A percentile compares a stretch with the other conserved stretches of the same genome.
phyloP scores from a whole-genome alignment of 331 rosid species.

The Malus hybrid region DNA sequence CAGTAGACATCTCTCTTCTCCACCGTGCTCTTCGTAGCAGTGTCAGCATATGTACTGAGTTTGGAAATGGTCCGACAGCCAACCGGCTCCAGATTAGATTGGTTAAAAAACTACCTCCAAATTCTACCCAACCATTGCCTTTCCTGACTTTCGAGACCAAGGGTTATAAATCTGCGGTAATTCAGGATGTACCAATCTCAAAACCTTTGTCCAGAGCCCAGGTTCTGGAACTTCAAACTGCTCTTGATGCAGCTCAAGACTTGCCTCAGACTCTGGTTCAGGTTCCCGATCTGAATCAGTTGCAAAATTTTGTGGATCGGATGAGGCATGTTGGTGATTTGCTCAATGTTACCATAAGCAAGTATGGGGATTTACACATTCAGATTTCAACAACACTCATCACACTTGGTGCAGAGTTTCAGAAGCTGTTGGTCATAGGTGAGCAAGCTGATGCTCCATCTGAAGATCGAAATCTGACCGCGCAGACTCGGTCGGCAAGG shows the following conservation, averaged over 20 bases:
- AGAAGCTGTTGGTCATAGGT: slow-evolving; percentile 60
- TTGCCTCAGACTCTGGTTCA: slow-evolving; percentile 80
- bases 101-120: slow-evolving; percentile 62
- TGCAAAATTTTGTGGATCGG: slow-evolving; percentile 77
- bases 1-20: slow-evolving; percentile 66
- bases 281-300: slow-evolving; percentile 65
- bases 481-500: slow-evolving; percentile 55
- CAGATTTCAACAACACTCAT: slow-evolving; percentile 70
- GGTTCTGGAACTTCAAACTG: slow-evolving; percentile 61
- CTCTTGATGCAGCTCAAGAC: slow-evolving; percentile 71
- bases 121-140: slow-evolving; percentile 52
- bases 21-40: slow-evolving; percentile 77
- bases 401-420: slow-evolving; percentile 74
- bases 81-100: slow-evolving; percentile 69
- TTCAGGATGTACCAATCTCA: slow-evolving; percentile 79
- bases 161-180: slow-evolving; percentile 67
- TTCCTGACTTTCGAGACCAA: slow-evolving; percentile 69
- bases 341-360: slow-evolving; percentile 60
- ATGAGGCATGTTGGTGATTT: slow-evolving; percentile 74
- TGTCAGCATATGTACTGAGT: slow-evolving; percentile 55
- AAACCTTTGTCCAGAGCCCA: slow-evolving; percentile 59
- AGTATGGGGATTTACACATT: slow-evolving; percentile 62
- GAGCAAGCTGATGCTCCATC: slow-evolving; percentile 56
- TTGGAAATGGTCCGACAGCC: slow-evolving; percentile 31
- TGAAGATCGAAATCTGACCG: slow-evolving; percentile 61